These are phyloP conservation scores for Aspergillus calidoustus DNA, from an alignment of 2,329 filamentous ascomycete genomes.

Conservation along the genomic window DNA sequence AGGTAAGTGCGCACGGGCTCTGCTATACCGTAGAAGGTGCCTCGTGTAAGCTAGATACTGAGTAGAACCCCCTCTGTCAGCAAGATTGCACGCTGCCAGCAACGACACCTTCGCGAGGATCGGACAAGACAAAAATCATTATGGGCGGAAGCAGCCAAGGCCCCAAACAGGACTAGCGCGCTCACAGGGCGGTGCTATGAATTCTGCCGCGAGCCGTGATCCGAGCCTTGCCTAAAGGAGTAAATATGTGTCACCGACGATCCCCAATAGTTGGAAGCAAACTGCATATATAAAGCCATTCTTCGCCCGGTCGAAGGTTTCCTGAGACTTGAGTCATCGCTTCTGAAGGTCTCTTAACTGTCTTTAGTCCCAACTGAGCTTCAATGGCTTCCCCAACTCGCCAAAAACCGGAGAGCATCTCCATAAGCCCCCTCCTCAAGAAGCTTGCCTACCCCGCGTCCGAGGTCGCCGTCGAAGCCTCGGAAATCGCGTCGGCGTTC, in stretches of 20 bases:
- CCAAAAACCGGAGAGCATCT: constrained; percentile 44
- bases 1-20: constrained; percentile 10
- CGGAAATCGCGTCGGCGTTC: constrained; percentile 88
- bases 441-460: constrained; percentile 49
- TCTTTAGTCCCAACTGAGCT: not conserved
- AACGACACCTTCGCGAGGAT: constrained; percentile 11
- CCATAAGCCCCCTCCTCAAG: constrained; percentile 55
- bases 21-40: not conserved
- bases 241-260: constrained; percentile 22
- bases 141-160: constrained; percentile 22
- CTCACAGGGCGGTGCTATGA: constrained; percentile 24
- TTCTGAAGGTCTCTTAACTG: not conserved
- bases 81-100: constrained; percentile 15
- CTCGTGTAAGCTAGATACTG: not conserved
- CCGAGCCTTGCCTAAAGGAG: constrained; percentile 13
- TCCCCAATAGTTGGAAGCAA: constrained; percentile 1
- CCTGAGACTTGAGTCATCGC: not conserved
- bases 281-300: constrained; percentile 7
- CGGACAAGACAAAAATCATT: constrained; percentile 22
- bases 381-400: constrained; percentile 31
- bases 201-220: constrained; percentile 27
- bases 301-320: not conserved
- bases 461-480: constrained; percentile 64
- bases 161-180: constrained; percentile 24
- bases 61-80: not conserved